These are phyloP conservation scores for Chrysanthemum makinoi DNA, from an alignment of 129 eudicot genomes.

Conservation along the genomic window DNA sequence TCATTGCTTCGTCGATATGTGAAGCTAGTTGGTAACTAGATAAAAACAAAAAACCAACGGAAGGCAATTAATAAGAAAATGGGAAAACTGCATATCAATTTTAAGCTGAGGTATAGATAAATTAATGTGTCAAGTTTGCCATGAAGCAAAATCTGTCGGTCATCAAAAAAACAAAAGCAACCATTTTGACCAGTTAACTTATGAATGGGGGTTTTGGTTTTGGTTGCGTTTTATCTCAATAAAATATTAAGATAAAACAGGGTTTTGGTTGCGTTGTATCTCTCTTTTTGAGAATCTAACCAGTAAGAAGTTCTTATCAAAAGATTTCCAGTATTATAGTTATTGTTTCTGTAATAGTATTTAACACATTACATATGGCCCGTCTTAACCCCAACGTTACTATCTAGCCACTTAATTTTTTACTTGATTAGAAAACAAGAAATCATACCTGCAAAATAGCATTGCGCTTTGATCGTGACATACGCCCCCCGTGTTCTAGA, in stretches of 20 bases:
- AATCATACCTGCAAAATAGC: constrained; percentile 78
- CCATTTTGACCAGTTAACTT: neutral
- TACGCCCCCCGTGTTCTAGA: constrained; percentile 85
- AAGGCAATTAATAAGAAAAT: neutral
- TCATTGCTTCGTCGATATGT: constrained; percentile 66
- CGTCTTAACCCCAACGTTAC: too few relatives aligned
- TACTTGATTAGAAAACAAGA: neutral
- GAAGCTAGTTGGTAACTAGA: constrained; percentile 89
- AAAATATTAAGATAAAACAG: too few relatives aligned
- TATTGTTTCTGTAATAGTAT: too few relatives aligned
- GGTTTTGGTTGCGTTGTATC: too few relatives aligned
- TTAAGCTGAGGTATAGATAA: neutral
- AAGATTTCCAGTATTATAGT: too few relatives aligned
- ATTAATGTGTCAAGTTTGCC: neutral
- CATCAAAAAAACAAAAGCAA: neutral
- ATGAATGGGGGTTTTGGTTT: neutral
- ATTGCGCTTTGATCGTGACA: constrained; percentile 88
- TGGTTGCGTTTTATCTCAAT: too few relatives aligned
- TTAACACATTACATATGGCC: too few relatives aligned
- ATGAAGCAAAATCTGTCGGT: neutral
- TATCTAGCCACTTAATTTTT: too few relatives aligned
- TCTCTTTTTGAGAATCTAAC: too few relatives aligned
- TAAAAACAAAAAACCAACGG: neutral
- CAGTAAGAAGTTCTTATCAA: too few relatives aligned
- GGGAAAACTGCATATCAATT: neutral